Base-by-base conservation (phyloP, 179 eudicot genomes). In the Heliamphora pulchella region DNA sequence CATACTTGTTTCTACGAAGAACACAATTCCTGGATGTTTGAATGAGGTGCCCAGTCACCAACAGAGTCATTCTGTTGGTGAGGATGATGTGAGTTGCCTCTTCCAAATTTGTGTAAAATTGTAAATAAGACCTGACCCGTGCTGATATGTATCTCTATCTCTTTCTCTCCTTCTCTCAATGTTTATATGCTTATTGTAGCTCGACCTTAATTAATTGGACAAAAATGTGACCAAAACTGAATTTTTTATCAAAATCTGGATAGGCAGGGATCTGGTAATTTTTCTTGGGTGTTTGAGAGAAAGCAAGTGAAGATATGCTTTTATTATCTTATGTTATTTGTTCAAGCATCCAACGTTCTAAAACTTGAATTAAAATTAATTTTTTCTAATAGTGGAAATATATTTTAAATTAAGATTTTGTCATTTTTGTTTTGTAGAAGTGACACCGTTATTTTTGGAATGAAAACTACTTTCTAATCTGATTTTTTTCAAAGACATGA, bases 1-100 rank as follows among this genome's bases (percentile, higher is more conserved):
- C 79, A 96, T 96, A 76, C 97, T 96, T 76, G 99, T 96, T 84
- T 96, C 99, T 22, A 87, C 99, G 7, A 96, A 96, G 84, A 96
- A 90, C 79, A 81, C 87, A 71, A 85, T 90, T 77, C 97, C 99
- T 76, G 91, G 90, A 65, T 72, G 72, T 80, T 70, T 86, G 71
- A 82, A 84, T 62, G 93, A 90, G 54, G 82, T 81, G 55, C 82
- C 90, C 41, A 81, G 84, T 72, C 94, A 90, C 78, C 91, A 90
- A 71, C 85, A 87, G 80, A 85, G 85, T 83, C 88, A 79, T 73
- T 94, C 92, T 74, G 84, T 83, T 72, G 74, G 82, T 22, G 89
- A 84, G 47, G 95, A 92, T 85, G 94, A 90, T 81, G 99, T 94
- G 88, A 81, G 50, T 17, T 0, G 11, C 54, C 31, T 10, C 72